A percentile compares a stretch with the other conserved stretches of the same genome.
Conservation (phyloP, 345 rosid genomes). For the Citrus glauca region DNA sequence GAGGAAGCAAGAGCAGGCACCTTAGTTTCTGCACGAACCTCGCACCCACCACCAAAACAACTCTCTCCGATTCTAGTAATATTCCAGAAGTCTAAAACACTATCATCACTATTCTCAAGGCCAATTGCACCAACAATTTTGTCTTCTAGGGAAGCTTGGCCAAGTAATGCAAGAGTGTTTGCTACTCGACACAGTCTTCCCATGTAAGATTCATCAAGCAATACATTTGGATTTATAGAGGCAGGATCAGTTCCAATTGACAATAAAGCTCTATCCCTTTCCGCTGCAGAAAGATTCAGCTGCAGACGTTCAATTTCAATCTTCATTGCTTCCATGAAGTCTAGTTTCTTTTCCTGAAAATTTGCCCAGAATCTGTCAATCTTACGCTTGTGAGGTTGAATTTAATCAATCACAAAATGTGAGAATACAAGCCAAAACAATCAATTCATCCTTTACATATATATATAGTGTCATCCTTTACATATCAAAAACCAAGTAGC, state of each 20-base stretch:
- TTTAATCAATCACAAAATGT: background rate
- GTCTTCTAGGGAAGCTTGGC: slow-evolving; percentile 85
- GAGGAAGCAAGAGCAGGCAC: slow-evolving; percentile 33
- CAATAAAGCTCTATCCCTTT: slow-evolving; percentile 93
- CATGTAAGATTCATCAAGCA: slow-evolving; percentile 62
- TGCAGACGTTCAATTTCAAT: slow-evolving; percentile 87
- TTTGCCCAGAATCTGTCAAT: slow-evolving; percentile 1
- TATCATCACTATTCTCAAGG: slow-evolving; percentile 55
- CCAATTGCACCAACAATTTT: slow-evolving; percentile 74
- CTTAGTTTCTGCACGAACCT: slow-evolving; percentile 59
- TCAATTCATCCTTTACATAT: background rate
- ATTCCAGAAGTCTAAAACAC: slow-evolving; percentile 81
- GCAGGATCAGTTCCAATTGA: slow-evolving; percentile 92
- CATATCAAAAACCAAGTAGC: background rate
- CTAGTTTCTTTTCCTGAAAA: slow-evolving; percentile 66
- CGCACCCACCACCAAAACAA: slow-evolving; percentile 68
- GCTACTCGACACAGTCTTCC: slow-evolving; percentile 76
- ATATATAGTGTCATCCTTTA: background rate
- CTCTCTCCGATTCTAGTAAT: slow-evolving; percentile 51
- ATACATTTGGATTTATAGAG: slow-evolving; percentile 78
- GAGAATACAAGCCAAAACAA: background rate
- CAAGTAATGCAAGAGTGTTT: slow-evolving; percentile 68
- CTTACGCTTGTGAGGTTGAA: slow-evolving; percentile 10
- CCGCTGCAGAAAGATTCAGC: slow-evolving; percentile 92
- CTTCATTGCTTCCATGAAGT: slow-evolving; percentile 72